phyloP scores from a whole-genome alignment of 164 flowering plant genomes.

The Sextonia rubra region DNA sequence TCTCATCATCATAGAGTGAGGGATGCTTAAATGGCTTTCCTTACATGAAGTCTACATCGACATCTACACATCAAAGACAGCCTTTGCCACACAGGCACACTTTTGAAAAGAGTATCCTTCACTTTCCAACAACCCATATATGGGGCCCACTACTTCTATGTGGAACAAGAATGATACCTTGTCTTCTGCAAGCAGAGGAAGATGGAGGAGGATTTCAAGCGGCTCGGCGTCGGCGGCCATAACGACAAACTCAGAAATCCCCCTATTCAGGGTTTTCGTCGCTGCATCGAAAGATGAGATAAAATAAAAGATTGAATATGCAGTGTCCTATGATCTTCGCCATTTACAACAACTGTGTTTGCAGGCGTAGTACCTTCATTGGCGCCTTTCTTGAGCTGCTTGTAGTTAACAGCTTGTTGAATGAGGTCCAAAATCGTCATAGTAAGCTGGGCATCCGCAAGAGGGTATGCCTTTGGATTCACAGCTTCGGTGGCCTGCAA shows the following conservation, averaged over 20 bases:
- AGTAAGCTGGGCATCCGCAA: conserved; percentile 20
- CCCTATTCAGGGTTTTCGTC: conserved; percentile 82
- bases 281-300: conserved; percentile 41
- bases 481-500: conserved; percentile 11
- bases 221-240: conserved; percentile 96
- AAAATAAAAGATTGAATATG: neutral
- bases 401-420: conserved; percentile 33
- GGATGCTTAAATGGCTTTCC: too few species aligned
- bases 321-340: too few species aligned
- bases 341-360: too few species aligned
- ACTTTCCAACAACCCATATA: too few species aligned
- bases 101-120: too few species aligned
- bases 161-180: conserved; percentile 54
- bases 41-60: too few species aligned
- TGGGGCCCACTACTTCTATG: too few species aligned
- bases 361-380: conserved; percentile 2
- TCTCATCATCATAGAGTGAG: too few species aligned
- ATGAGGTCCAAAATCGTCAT: conserved; percentile 24
- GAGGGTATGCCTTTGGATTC: conserved; percentile 20
- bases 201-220: conserved; percentile 82
- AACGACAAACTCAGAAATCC: conserved; percentile 84
- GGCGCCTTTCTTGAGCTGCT: conserved; percentile 24
- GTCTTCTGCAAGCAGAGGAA: conserved; percentile 84
- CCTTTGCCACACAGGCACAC: too few species aligned
- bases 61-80: too few species aligned